These are phyloP conservation scores for Trichoderma reesei DNA, from an alignment of 495 filamentous ascomycete species.

Conservation along the genomic window DNA sequence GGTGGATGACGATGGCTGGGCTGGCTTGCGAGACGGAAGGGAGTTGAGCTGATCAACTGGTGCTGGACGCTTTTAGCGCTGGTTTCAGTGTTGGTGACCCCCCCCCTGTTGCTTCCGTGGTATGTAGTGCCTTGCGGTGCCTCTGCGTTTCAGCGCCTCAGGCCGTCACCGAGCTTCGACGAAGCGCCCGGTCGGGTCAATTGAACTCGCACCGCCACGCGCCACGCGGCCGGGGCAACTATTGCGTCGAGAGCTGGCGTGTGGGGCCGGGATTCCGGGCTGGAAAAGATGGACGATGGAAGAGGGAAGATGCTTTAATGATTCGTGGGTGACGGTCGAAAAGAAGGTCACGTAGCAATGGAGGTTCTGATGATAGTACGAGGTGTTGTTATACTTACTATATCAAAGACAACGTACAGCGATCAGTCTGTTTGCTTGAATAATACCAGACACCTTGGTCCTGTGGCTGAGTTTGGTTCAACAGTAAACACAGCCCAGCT, in stretches of 20 bases:
- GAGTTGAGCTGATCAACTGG: too few species aligned
- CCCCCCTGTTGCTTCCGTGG: neutral
- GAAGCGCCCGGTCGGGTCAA: too few species aligned
- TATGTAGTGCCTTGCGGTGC: neutral
- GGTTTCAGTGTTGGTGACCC: neutral
- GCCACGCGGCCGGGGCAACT: neutral
- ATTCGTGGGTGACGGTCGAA: neutral
- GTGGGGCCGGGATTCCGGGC: conserved; percentile 5
- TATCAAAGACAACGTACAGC: too few species aligned
- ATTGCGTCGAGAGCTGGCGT: neutral
- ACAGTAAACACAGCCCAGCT: too few species aligned
- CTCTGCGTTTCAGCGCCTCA: neutral
- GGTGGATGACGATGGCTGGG: neutral
- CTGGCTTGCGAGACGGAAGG: neutral
- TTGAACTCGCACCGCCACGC: neutral
- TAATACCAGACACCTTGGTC: too few species aligned
- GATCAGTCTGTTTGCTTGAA: too few species aligned
- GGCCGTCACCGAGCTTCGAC: too few species aligned
- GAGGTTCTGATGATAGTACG: too few species aligned
- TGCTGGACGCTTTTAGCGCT: neutral
- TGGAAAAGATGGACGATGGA: neutral
- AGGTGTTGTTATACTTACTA: too few species aligned
- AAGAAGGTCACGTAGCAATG: too few species aligned
- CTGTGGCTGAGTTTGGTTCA: too few species aligned
- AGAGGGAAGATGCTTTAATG: neutral